These are phyloP conservation scores for Collybia mongolica DNA, from an alignment of 768 basidiomycete genomes.

Conservation along the genomic window DNA sequence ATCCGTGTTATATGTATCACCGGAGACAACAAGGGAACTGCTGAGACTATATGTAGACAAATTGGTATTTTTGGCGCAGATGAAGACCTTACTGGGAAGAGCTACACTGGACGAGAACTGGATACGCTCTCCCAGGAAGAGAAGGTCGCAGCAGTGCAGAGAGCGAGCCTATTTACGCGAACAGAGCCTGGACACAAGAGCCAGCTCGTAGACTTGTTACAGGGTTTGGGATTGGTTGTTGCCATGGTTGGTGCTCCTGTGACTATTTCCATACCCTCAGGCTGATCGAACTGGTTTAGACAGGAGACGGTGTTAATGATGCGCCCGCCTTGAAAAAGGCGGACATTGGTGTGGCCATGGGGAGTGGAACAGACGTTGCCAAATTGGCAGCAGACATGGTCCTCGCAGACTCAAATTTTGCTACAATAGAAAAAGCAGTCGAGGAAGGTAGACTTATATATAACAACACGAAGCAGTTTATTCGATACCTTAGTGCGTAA, in stretches of 20 bases:
- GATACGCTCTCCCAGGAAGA: slow-evolving; percentile 79
- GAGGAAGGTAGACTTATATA: slow-evolving; percentile 98
- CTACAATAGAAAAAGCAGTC: slow-evolving; percentile 94
- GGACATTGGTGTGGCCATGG: slow-evolving; percentile 99
- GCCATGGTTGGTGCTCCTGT: slow-evolving; percentile 69
- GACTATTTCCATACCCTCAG: neutral
- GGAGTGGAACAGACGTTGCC: slow-evolving; percentile 97
- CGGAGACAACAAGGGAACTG: slow-evolving; percentile 96
- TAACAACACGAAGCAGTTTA: slow-evolving; percentile 99
- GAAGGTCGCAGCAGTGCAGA: slow-evolving; percentile 83
- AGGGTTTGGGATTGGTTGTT: slow-evolving; percentile 88
- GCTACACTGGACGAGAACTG: slow-evolving; percentile 91
- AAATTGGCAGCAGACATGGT: slow-evolving; percentile 99
- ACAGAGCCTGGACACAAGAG: slow-evolving; percentile 96
- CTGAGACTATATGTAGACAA: slow-evolving; percentile 94
- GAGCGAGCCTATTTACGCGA: slow-evolving; percentile 86
- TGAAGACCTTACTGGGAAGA: slow-evolving; percentile 92
- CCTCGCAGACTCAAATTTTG: slow-evolving; percentile 94
- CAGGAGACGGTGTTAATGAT: slow-evolving; percentile 97
- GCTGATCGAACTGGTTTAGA: slow-evolving; percentile 40
- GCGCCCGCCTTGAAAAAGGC: slow-evolving; percentile 96
- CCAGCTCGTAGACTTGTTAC: slow-evolving; percentile 90
- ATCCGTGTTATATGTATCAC: slow-evolving; percentile 98
- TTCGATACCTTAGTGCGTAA: slow-evolving; percentile 90
- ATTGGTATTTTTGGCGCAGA: slow-evolving; percentile 89